These are phyloP conservation scores for Phytophthora pinifolia DNA, from an alignment of 352 stramenopile genomes.

Conservation along the genomic window DNA sequence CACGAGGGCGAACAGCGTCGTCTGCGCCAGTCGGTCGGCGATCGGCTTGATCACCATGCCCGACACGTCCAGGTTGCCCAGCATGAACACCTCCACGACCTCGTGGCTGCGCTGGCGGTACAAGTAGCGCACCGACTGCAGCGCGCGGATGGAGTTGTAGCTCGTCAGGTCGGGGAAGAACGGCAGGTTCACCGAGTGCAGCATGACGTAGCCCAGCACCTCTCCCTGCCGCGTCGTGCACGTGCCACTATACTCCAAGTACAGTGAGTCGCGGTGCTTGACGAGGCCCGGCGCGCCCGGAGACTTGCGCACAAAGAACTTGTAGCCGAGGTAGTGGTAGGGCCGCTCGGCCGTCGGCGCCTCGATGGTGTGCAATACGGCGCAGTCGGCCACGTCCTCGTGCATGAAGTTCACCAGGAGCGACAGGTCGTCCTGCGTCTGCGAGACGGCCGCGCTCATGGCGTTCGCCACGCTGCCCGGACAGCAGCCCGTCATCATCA, in stretches of 20 bases:
- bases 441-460: conserved; percentile 44
- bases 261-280: conserved; percentile 51
- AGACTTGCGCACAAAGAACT: conserved; percentile 52
- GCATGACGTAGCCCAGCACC: conserved; percentile 45
- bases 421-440: conserved; percentile 46
- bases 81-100: conserved; percentile 57
- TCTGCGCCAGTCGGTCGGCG: conserved; percentile 31
- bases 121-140: conserved; percentile 44
- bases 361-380: conserved; percentile 34
- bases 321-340: conserved; percentile 57
- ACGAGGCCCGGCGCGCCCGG: conserved; percentile 35
- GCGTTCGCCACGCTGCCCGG: conserved; percentile 45
- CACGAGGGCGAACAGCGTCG: conserved; percentile 40
- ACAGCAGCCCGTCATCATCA: conserved; percentile 49
- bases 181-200: conserved; percentile 52
- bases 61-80: conserved; percentile 37
- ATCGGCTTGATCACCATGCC: conserved; percentile 42
- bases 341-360: conserved; percentile 31
- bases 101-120: conserved; percentile 46
- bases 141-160: conserved; percentile 50
- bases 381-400: conserved; percentile 32
- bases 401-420: conserved; percentile 47
- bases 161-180: conserved; percentile 39
- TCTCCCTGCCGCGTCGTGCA: conserved; percentile 36
- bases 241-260: conserved; percentile 46